Base-by-base conservation (phyloP, 2,329 filamentous ascomycete species). In the Furcasterigmium furcatum region DNA sequence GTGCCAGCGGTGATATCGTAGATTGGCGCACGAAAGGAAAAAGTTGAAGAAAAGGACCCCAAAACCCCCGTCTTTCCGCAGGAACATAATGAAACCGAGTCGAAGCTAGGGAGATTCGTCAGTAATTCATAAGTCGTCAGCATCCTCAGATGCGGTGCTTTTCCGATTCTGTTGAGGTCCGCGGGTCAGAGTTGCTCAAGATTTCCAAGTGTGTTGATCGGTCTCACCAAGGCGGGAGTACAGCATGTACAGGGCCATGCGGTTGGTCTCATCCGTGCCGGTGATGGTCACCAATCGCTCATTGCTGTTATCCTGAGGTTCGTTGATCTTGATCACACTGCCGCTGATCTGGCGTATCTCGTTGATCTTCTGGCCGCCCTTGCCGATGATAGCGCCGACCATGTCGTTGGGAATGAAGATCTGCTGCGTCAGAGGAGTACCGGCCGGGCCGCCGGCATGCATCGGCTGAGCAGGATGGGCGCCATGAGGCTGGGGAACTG, bases 381-480 rank as follows among this genome's bases (percentile, higher is more conserved):
- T 99, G 61, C 94, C 94, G 58, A 99, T 99, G 59, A 99, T 99
- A 46, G 94, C 94, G 52, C 94, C 94, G 44, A 99, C 94, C 94
- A 99, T 97, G 62, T 99, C 94, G 64, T 99, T 99, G 47, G 94
- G 94, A 58, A 99, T 99, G 72, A 88, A 99, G 55, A 99, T 99
- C 69, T 99, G 94, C 69, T 99, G 94, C 4, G 94, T 99, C 60
- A 97, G 76, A 42, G 91, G 90, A 53, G 89, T 85, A 43, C 88
- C 89, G 34, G 87, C 85, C 16, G 53, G 59, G 20, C 69, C 67
- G 38, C 66, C 82, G 16, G 81, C 82, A 52, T 85, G 82, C 72
- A 91, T 85, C 9, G 89, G 87, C 59, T 88, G 87, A 22, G 85
- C 82, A 24, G 64, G 63, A 44, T 73, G 73, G 24, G 84, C 82